Evolutionary conservation across 2,329 filamentous ascomycete genomes (phyloP).

Genomic region (Colletotrichum theobromicola): DNA sequence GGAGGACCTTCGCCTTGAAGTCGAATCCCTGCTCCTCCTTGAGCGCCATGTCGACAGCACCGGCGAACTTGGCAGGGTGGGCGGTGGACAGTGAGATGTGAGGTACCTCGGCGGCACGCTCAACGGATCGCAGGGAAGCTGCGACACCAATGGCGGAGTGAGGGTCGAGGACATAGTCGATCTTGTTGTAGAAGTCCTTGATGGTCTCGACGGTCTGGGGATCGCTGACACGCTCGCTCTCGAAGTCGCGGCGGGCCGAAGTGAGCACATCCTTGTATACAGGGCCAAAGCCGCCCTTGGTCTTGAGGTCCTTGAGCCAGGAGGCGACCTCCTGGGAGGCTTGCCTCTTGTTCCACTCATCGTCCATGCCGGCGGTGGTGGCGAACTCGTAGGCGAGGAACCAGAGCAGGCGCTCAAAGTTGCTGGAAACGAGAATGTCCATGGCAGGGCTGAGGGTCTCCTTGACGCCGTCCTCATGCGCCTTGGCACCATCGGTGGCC

Average conservation of each 20-base stretch:
- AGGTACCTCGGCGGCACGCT: conserved; percentile 56
- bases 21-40: conserved; percentile 73
- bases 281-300: conserved; percentile 77
- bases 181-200: conserved; percentile 59
- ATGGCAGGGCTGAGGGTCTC: conserved; percentile 95
- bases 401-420: conserved; percentile 96
- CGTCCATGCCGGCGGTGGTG: conserved; percentile 62
- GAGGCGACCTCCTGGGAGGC: conserved; percentile 76
- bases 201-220: conserved; percentile 71
- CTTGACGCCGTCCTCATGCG: conserved; percentile 77
- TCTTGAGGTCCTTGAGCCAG: conserved; percentile 85
- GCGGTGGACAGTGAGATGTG: conserved; percentile 92
- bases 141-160: conserved; percentile 89
- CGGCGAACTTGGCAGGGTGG: conserved; percentile 93
- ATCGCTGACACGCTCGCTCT: conserved; percentile 76
- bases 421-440: conserved; percentile 96
- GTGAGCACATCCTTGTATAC: conserved; percentile 78
- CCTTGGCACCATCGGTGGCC: conserved; percentile 63
- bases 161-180: conserved; percentile 86
- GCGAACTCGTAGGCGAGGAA: conserved; percentile 82
- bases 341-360: conserved; percentile 69
- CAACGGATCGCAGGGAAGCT: conserved; percentile 74
- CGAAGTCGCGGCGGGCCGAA: conserved; percentile 75
- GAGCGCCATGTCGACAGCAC: conserved; percentile 82
- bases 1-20: conserved; percentile 77